Evolutionary conservation across 2,329 filamentous ascomycete species (phyloP).

Genomic region (Fusarium solani-melongenae): DNA sequence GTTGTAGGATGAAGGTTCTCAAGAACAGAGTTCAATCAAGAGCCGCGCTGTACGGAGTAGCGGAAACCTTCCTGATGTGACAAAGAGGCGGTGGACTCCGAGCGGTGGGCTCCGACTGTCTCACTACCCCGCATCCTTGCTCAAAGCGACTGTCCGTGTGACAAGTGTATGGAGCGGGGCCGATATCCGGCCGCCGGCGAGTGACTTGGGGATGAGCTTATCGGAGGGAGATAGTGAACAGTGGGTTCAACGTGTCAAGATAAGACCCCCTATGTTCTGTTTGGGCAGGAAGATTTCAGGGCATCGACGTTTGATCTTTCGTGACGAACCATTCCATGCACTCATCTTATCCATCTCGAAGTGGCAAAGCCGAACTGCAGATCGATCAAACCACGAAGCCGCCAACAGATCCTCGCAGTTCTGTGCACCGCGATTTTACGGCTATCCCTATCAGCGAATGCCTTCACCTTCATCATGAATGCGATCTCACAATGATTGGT

Average conservation of each 20-base stretch:
- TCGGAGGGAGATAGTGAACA: neutral
- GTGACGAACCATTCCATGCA: neutral
- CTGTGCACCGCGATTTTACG: neutral
- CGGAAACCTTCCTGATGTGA: slow-evolving; percentile 26
- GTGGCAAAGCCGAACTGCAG: neutral
- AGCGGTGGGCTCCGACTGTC: slow-evolving; percentile 26
- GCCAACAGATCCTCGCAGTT: neutral
- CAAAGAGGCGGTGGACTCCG: slow-evolving; percentile 28
- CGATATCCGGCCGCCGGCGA: neutral
- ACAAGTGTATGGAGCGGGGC: slow-evolving; percentile 21
- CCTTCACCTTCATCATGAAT: neutral
- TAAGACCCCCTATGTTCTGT: neutral
- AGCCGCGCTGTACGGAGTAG: neutral
- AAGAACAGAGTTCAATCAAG: neutral
- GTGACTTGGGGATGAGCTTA: neutral
- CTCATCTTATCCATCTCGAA: neutral
- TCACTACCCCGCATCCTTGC: slow-evolving; percentile 26
- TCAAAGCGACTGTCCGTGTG: slow-evolving; percentile 14
- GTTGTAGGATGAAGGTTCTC: neutral
- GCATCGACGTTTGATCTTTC: neutral
- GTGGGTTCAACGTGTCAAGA: neutral
- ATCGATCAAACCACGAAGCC: neutral
- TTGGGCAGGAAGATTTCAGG: neutral
- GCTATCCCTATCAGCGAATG: neutral
- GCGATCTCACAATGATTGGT: neutral